Base-by-base conservation (phyloP, 352 stramenopile genomes). In the Globisporangium ultimum region DNA sequence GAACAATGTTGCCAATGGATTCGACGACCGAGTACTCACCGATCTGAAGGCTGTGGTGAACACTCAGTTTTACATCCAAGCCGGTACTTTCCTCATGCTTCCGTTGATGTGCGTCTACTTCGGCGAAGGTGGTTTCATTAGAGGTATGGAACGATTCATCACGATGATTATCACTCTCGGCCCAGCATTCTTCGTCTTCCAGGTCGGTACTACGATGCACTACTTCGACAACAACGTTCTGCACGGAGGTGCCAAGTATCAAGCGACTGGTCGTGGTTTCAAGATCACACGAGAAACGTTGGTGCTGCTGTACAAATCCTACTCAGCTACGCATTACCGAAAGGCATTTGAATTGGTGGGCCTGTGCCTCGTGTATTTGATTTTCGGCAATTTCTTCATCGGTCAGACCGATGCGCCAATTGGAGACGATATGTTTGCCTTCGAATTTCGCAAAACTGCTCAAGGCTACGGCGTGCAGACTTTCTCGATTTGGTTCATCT, bases 11-110 rank as follows among this genome's bases (percentile, higher is more conserved):
- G 71, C 47, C 13, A 70, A 84, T 52, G 78, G 74, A 46, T 89
- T 91, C 52, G 76, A 82, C 42, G 64, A 66, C 18, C 80, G 78
- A 20, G 82, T 80, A 17, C 82, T 84, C 45, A 75, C 64, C 36
- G 80, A 91, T 53, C 50, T 89, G 6, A 80, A 89, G 55, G 52
- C 79, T 45, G 72, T 89, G 18, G 45, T 91, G 24, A 91, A 91
- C 59, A 91, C 82, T 9, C 82, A 91, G 65, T 91, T 87, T 58
- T 90, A 90, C 67, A 89, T 91, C 51, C 82, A 91, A 74, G 80
- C 80, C 22, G 82, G 82, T 67, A 70, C 53, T 10, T 90, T 91
- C 60, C 58, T 91, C 22, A 87, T 81, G 74, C 70, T 91, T 52
- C 82, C 82, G 60, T 63, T 91, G 18, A 89, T 91, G 62, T 72